Base-by-base conservation (phyloP, 257 asterid species). In the Craterostigma plantagineum region DNA sequence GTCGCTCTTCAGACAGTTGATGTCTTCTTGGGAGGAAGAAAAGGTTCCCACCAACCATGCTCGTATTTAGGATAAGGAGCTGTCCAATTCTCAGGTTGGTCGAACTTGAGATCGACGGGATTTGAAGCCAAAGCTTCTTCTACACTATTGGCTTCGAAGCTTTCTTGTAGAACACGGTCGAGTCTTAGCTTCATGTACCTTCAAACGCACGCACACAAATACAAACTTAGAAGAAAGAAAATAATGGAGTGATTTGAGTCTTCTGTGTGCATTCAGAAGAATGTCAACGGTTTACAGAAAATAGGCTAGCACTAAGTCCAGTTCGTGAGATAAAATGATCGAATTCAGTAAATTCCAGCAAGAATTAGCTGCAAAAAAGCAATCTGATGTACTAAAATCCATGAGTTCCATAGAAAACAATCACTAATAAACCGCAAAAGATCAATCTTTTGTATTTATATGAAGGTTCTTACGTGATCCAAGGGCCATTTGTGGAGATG, bases 11-110 rank as follows among this genome's bases (percentile, higher is more conserved):
- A 79, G 60, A 79, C 87, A 47, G 55, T 56, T 11, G 64, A 61
- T 10, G 82, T 51, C 27, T 79, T 53, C 27, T 53, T 64, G 37
- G 81, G 59, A 43, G 69, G 91, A 34, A 85, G 77, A 70, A 72
- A 85, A 11, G 73, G 57, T 56, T 75, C 92, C 96, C 96, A 81
- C 92, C 96, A 85, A 15, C 94, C 96, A 4, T 7, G 72, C 51
- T 81, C 72, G 12, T 81, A 85, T 68, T 81, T 85, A 12, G 92
- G 64, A 60, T 85, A 85, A 36, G 94, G 96, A 43, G 96, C 96
- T 0, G 75, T 68, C 96, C 96, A 85, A 27, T 68, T 81, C 16
- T 72, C 76, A 0, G 91, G 92, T 68, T 77, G 75, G 16, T 67
- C 83, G 60, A 81, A 85, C 71, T 73, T 63, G 8, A 85, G 50